phyloP scores from a whole-genome alignment of 108 stramenopile genomes.

The Cyclotella baltica region DNA sequence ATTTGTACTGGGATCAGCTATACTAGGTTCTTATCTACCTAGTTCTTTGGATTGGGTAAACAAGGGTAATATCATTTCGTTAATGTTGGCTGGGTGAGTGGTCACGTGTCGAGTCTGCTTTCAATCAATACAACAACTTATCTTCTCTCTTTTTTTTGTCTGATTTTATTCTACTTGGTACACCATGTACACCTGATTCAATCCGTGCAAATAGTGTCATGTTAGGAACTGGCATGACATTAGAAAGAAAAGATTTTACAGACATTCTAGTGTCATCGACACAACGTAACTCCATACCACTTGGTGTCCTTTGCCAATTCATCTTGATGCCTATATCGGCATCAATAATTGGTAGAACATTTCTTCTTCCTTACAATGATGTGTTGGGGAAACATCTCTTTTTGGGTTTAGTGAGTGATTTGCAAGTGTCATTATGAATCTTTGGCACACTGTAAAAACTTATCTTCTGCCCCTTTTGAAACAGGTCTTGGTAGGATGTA shows the following conservation, averaged over 20 bases:
- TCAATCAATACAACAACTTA: background rate
- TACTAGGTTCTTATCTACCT: slow-evolving; percentile 62
- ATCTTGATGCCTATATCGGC: slow-evolving; percentile 89
- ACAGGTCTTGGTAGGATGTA: slow-evolving; percentile 77
- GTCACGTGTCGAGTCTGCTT: background rate
- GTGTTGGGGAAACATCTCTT: slow-evolving; percentile 62
- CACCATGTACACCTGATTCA: background rate
- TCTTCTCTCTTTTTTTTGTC: background rate
- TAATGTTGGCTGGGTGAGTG: slow-evolving; percentile 71
- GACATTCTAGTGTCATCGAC: slow-evolving; percentile 54
- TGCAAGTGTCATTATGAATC: background rate
- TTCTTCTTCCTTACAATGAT: slow-evolving; percentile 64
- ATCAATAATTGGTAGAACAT: slow-evolving; percentile 65
- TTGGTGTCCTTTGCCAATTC: slow-evolving; percentile 92
- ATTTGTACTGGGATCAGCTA: slow-evolving; percentile 80
- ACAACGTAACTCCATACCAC: slow-evolving; percentile 70
- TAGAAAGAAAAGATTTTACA: slow-evolving; percentile 87
- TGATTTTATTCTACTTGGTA: no score
- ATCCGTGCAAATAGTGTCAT: slow-evolving; percentile 52
- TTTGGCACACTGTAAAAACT: background rate
- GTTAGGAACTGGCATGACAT: slow-evolving; percentile 93
- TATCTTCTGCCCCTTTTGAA: no score
- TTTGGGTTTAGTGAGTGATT: slow-evolving; percentile 61
- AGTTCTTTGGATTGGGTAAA: slow-evolving; percentile 80
- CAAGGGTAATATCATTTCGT: slow-evolving; percentile 65